Evolutionary conservation across 768 basidiomycete genomes (phyloP).

Genomic region (Phaeotremella skinneri): DNA sequence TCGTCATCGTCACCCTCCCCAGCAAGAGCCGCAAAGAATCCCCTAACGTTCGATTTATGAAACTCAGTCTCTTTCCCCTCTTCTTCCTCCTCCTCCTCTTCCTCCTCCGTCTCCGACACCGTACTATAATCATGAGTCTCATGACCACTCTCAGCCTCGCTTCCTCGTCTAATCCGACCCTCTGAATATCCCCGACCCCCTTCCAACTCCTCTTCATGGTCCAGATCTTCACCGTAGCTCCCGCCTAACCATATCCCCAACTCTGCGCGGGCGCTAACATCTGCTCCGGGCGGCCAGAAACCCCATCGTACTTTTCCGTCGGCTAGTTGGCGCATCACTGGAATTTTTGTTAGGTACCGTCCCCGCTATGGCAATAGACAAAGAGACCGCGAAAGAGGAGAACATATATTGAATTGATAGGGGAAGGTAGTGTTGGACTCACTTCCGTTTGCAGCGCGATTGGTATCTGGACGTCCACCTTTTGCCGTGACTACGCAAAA

Average conservation of each 20-base stretch:
- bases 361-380: no score
- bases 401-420: no score
- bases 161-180: background rate
- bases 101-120: constrained; percentile 43
- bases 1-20: constrained; percentile 27
- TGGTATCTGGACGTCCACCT: constrained; percentile 81
- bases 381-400: constrained; percentile 3
- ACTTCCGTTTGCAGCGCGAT: constrained; percentile 87
- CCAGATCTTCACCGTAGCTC: constrained; percentile 4
- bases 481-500: constrained; percentile 69
- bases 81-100: constrained; percentile 50
- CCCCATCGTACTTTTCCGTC: constrained; percentile 80
- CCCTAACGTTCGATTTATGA: constrained; percentile 14
- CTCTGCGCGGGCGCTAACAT: constrained; percentile 17
- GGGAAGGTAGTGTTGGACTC: no score
- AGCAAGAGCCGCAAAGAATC: constrained; percentile 41
- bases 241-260: constrained; percentile 45
- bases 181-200: background rate
- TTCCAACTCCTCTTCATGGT: constrained; percentile 16
- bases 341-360: no score
- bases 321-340: constrained; percentile 77
- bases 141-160: background rate
- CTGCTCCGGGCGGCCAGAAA: constrained; percentile 67
- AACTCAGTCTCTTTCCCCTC: constrained; percentile 26
- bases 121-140: constrained; percentile 18